A percentile compares a stretch with the other conserved stretches of the same genome.
phyloP scores from a whole-genome alignment of 495 filamentous ascomycete species.

The Cenococcum geophilum region DNA sequence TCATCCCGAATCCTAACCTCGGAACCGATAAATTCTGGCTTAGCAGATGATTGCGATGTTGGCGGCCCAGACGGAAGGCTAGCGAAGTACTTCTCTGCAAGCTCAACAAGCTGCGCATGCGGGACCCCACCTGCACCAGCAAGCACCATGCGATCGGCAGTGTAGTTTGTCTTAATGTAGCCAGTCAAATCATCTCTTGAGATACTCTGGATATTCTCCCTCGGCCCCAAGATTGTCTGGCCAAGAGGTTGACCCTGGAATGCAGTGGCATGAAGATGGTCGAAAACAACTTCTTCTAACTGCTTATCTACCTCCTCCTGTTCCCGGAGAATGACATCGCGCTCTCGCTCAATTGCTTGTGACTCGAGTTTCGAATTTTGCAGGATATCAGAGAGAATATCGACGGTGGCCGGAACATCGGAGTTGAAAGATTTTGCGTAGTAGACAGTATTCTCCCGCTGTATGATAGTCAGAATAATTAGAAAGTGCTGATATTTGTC shows the following conservation, averaged over 20 bases:
- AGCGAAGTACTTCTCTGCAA: slow-evolving; percentile 95
- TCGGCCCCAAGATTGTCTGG: slow-evolving; percentile 94
- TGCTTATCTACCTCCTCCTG: slow-evolving; percentile 99
- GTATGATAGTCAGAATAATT: slow-evolving; percentile 15
- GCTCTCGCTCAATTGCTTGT: slow-evolving; percentile 88
- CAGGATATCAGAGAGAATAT: slow-evolving; percentile 97
- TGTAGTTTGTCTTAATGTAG: slow-evolving; percentile 99
- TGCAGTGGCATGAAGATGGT: slow-evolving; percentile 97
- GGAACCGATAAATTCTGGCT: slow-evolving; percentile 91
- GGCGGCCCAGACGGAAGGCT: slow-evolving; percentile 64
- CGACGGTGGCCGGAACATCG: slow-evolving; percentile 90
- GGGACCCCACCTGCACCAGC: slow-evolving; percentile 92
- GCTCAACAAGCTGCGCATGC: slow-evolving; percentile 85
- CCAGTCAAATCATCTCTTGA: slow-evolving; percentile 77
- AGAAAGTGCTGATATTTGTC: neutral
- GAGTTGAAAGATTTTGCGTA: slow-evolving; percentile 98
- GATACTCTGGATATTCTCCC: slow-evolving; percentile 97
- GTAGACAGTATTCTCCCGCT: slow-evolving; percentile 99
- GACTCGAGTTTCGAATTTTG: slow-evolving; percentile 97
- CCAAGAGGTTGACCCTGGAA: slow-evolving; percentile 94
- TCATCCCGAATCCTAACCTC: slow-evolving; percentile 94
- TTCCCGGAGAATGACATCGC: slow-evolving; percentile 96
- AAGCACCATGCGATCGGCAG: slow-evolving; percentile 97
- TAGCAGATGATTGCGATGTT: slow-evolving; percentile 60
- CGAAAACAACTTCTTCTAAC: slow-evolving; percentile 98